Evolutionary conservation across 768 basidiomycete species (phyloP).

Genomic region (Tylopilus sp.): DNA sequence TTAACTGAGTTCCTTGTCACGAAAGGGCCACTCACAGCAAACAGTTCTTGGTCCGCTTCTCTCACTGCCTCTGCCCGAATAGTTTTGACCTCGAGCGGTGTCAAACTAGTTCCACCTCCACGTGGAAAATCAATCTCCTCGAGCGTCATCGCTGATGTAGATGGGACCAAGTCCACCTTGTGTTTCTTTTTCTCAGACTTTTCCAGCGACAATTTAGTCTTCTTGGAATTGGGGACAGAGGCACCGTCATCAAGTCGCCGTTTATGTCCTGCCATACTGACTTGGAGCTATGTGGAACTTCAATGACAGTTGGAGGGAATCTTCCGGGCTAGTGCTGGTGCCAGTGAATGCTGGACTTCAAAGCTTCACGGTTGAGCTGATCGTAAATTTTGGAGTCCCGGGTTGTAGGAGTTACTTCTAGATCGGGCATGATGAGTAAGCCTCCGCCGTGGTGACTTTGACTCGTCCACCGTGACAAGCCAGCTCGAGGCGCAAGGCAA

Average conservation of each 20-base stretch:
- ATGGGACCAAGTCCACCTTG: slow-evolving; percentile 28
- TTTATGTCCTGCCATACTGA: slow-evolving; percentile 51
- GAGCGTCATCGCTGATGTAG: slow-evolving; percentile 38
- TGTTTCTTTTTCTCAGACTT: slow-evolving; percentile 23
- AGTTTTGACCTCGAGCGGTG: slow-evolving; percentile 84
- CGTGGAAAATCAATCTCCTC: slow-evolving; percentile 94
- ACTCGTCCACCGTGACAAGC: slow-evolving; percentile 10
- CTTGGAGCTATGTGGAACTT: not conserved
- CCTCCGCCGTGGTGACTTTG: not conserved
- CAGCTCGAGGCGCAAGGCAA: not conserved
- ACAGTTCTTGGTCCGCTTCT: slow-evolving; percentile 81
- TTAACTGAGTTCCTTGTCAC: not conserved
- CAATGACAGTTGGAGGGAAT: too few relatives aligned
- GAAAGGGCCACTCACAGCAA: slow-evolving; percentile 45
- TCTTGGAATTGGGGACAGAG: slow-evolving; percentile 54
- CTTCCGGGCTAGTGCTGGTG: not conserved
- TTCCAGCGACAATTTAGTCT: slow-evolving; percentile 44
- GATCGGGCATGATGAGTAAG: slow-evolving; percentile 12
- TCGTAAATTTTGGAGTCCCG: slow-evolving; percentile 10
- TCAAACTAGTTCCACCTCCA: slow-evolving; percentile 87
- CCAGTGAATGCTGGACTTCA: too few relatives aligned
- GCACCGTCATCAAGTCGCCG: slow-evolving; percentile 55
- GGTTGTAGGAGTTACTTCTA: not conserved
- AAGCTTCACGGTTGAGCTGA: too few relatives aligned
- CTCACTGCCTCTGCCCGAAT: slow-evolving; percentile 79